phyloP scores from a whole-genome alignment of 2,329 filamentous ascomycete genomes.

The Fonsecaea erecta region DNA sequence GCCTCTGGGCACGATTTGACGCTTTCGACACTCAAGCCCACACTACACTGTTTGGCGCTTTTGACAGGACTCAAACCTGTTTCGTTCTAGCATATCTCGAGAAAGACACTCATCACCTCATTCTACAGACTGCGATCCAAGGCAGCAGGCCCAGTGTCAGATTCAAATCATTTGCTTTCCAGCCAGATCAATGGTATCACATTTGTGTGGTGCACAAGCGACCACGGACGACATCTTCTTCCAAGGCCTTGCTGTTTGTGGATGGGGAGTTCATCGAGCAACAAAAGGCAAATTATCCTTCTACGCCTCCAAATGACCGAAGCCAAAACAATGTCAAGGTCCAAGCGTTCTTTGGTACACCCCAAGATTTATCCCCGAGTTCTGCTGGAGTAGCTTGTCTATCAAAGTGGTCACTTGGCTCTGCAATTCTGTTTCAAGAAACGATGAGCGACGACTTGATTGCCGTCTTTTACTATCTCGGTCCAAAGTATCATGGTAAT shows the following conservation, averaged over 20 bases:
- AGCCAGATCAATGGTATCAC: slow-evolving; percentile 86
- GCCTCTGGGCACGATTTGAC: slow-evolving; percentile 87
- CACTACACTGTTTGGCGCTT: slow-evolving; percentile 94
- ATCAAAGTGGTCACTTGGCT: slow-evolving; percentile 87
- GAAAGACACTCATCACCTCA: slow-evolving; percentile 89
- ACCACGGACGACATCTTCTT: slow-evolving; percentile 73
- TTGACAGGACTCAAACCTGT: slow-evolving; percentile 88
- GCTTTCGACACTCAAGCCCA: slow-evolving; percentile 82
- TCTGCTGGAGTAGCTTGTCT: slow-evolving; percentile 73
- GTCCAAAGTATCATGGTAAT: slow-evolving; percentile 90
- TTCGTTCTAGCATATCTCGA: slow-evolving; percentile 94
- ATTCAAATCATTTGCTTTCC: slow-evolving; percentile 82
- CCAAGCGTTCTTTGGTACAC: slow-evolving; percentile 92
- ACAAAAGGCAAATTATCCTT: slow-evolving; percentile 84
- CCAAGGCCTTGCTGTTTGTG: slow-evolving; percentile 85
- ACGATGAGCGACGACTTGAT: slow-evolving; percentile 88
- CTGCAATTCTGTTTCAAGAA: slow-evolving; percentile 86
- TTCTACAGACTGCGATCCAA: slow-evolving; percentile 91
- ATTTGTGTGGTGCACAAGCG: slow-evolving; percentile 84
- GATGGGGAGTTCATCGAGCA: slow-evolving; percentile 95
- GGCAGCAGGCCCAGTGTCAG: slow-evolving; percentile 86
- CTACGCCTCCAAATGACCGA: slow-evolving; percentile 68
- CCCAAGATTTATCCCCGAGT: slow-evolving; percentile 76
- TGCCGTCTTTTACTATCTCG: slow-evolving; percentile 86
- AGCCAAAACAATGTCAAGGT: slow-evolving; percentile 63